Percentiles rank a stretch among this genome's conserved stretches.
Conservation (phyloP, 2,329 filamentous ascomycete genomes). For the Sphaceloma murrayae region DNA sequence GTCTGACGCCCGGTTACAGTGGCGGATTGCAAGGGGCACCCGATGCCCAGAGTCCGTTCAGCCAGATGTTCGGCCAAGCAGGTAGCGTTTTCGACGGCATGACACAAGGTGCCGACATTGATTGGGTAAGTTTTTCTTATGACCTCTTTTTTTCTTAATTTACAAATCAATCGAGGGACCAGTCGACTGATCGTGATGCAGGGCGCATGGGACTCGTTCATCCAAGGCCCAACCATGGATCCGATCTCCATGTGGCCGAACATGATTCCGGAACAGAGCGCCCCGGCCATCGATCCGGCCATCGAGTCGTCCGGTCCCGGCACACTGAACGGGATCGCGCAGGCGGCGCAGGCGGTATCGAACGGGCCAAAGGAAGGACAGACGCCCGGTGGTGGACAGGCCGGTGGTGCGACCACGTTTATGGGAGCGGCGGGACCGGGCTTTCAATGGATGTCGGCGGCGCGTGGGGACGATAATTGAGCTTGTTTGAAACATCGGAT, state of each 20-base stretch:
- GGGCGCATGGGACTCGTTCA: constrained; percentile 61
- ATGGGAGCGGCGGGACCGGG: neutral
- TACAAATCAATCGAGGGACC: no score
- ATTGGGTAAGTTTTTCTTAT: constrained; percentile 47
- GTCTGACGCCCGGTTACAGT: constrained; percentile 30
- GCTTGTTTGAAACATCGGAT: no score
- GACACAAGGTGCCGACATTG: constrained; percentile 42
- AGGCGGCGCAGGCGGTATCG: neutral
- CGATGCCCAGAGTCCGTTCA: constrained; percentile 27
- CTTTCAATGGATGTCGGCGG: neutral
- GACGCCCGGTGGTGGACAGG: neutral
- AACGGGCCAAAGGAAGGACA: constrained; percentile 1
- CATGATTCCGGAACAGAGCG: constrained; percentile 1
- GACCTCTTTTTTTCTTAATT: constrained; percentile 16
- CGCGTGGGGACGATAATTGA: neutral
- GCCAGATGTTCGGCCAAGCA: constrained; percentile 28
- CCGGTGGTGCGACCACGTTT: neutral
- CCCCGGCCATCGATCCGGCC: neutral
- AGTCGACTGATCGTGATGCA: constrained; percentile 29
- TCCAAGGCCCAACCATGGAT: constrained; percentile 48
- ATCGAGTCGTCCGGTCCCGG: constrained; percentile 10
- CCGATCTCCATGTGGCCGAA: constrained; percentile 35
- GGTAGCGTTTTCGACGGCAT: constrained; percentile 44
- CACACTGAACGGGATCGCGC: constrained; percentile 5
- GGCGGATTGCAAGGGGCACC: no score